phyloP scores from a whole-genome alignment of 2,329 filamentous ascomycete species.

The Fusarium sp. region DNA sequence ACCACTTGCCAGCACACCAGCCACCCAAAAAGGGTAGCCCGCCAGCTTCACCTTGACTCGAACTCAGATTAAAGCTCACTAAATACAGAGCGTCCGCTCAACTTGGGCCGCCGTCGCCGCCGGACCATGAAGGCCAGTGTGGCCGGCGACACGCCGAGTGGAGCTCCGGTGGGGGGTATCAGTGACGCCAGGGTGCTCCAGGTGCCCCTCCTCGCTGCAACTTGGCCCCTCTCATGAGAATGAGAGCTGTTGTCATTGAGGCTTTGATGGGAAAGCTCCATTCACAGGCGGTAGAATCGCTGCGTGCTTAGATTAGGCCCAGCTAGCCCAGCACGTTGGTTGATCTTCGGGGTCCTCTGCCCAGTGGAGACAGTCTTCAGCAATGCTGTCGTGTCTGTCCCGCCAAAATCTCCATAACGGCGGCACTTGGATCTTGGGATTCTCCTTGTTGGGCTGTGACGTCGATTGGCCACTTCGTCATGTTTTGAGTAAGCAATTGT shows the following conservation, averaged over 20 bases:
- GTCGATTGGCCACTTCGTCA: conserved; percentile 38
- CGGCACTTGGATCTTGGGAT: conserved; percentile 28
- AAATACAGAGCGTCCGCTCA: conserved; percentile 23
- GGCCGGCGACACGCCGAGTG: conserved; percentile 45
- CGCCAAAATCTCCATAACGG: conserved; percentile 25
- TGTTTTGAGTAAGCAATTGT: conserved; percentile 10
- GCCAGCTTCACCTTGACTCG: conserved; percentile 25
- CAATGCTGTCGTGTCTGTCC: conserved; percentile 13
- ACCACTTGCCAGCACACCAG: neutral
- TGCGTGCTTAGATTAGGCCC: conserved; percentile 18
- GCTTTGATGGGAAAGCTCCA: conserved; percentile 17
- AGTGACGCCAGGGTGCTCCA: conserved; percentile 36
- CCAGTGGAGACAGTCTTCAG: conserved; percentile 31
- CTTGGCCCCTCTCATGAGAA: conserved; percentile 24
- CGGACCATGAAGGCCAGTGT: conserved; percentile 32
- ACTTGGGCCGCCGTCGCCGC: conserved; percentile 28
- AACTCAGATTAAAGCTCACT: conserved; percentile 37
- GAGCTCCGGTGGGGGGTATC: conserved; percentile 39
- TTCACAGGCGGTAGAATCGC: conserved; percentile 24
- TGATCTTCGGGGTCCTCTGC: conserved; percentile 18
- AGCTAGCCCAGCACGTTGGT: conserved; percentile 14
- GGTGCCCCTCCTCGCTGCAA: conserved; percentile 32
- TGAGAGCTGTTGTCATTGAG: conserved; percentile 19
- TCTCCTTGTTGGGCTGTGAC: conserved; percentile 39
- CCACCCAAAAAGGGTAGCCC: conserved; percentile 28